Conservation (phyloP, 2,329 filamentous ascomycete genomes). For the Trichocomaceae sp. region DNA sequence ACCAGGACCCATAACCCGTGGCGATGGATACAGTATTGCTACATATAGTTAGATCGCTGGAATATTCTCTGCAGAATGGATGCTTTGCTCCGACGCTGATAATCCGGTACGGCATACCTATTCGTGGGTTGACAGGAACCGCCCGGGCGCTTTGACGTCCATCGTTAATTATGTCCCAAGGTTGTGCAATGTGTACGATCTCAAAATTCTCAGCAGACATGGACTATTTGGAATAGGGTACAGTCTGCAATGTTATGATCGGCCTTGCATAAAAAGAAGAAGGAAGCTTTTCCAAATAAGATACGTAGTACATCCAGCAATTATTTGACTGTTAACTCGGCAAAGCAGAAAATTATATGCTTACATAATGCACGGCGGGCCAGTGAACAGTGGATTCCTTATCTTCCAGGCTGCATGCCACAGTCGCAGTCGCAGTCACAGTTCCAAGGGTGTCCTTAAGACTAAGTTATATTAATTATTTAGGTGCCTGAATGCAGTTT, state of each 20-base stretch:
- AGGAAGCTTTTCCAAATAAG: neutral
- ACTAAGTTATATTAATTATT: too few relatives aligned
- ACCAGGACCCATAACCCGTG: too few relatives aligned
- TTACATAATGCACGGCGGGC: neutral
- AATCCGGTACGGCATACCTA: neutral
- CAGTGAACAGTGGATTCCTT: neutral
- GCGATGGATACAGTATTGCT: too few relatives aligned
- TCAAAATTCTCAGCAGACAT: too few relatives aligned
- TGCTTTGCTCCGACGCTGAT: too few relatives aligned
- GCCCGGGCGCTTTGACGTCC: neutral
- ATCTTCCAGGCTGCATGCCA: neutral
- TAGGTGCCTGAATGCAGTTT: too few relatives aligned
- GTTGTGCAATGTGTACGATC: too few relatives aligned
- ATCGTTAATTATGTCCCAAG: neutral
- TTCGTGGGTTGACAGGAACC: neutral
- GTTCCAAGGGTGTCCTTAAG: too few relatives aligned
- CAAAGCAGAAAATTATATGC: neutral
- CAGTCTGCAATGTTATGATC: neutral
- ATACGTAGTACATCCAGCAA: neutral
- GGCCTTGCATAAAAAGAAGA: neutral
- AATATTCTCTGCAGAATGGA: too few relatives aligned
- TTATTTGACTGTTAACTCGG: slow-evolving; percentile 3
- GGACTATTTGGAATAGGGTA: slow-evolving; percentile 7
- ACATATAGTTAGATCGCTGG: too few relatives aligned
- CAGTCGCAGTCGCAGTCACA: too few relatives aligned